phyloP scores from a whole-genome alignment of 768 basidiomycete genomes.

The Lentinula aciculospora region DNA sequence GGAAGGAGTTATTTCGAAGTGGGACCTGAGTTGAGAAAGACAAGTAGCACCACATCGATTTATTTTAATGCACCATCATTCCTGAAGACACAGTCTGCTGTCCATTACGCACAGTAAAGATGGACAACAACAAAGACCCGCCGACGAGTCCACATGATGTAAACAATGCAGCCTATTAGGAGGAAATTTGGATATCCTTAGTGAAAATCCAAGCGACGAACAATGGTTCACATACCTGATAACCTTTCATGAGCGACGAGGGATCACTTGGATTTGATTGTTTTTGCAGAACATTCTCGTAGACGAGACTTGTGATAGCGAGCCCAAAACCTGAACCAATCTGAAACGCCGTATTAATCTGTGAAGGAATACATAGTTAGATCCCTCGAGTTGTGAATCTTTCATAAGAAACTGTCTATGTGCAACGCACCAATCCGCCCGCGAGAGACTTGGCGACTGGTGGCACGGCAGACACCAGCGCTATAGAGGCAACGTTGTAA shows the following conservation, averaged over 20 bases:
- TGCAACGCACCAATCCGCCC: slow-evolving; percentile 2
- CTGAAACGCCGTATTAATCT: slow-evolving; percentile 9
- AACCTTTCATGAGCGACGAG: slow-evolving; percentile 6
- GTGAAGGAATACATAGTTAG: no score
- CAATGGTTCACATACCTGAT: neutral
- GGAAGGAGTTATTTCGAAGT: no score
- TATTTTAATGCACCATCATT: slow-evolving; percentile 7
- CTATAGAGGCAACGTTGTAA: slow-evolving; percentile 9
- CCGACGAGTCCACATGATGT: slow-evolving; percentile 8
- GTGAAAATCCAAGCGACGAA: neutral
- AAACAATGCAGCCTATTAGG: slow-evolving; percentile 5
- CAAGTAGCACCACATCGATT: no score
- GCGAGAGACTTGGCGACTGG: slow-evolving; percentile 9
- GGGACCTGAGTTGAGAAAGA: no score
- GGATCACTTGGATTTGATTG: slow-evolving; percentile 2
- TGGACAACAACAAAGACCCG: slow-evolving; percentile 4
- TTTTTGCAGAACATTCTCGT: slow-evolving; percentile 8
- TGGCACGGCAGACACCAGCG: slow-evolving; percentile 7
- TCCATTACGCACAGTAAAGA: slow-evolving; percentile 3
- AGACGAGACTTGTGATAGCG: slow-evolving; percentile 7
- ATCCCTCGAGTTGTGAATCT: no score
- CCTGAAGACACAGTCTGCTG: slow-evolving; percentile 5
- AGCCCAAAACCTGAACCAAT: slow-evolving; percentile 8
- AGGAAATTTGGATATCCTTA: neutral
- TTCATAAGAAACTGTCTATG: neutral